These are phyloP conservation scores for Boletus subparvulus DNA, from an alignment of 768 basidiomycete species.

Conservation along the genomic window DNA sequence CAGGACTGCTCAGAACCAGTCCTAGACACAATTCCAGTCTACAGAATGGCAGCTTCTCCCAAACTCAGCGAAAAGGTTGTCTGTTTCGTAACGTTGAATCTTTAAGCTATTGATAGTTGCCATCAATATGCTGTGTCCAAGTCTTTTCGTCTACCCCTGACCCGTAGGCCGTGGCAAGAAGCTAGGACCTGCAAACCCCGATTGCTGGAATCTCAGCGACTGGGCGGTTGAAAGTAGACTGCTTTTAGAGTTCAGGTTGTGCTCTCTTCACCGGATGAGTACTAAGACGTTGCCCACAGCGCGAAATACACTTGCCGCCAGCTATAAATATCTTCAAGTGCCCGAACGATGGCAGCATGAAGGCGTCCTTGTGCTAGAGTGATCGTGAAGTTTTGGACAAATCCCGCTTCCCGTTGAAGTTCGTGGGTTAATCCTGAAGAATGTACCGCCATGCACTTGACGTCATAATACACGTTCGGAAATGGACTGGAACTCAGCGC, in stretches of 20 bases:
- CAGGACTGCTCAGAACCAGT: too few species aligned
- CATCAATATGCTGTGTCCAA: background rate
- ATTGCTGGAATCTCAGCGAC: conserved; percentile 31
- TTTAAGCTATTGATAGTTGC: background rate
- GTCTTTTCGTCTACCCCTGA: background rate
- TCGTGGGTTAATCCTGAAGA: conserved; percentile 5
- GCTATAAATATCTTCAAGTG: conserved; percentile 42
- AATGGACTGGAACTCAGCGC: too few species aligned
- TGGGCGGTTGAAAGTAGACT: conserved; percentile 34
- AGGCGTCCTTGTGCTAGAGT: conserved; percentile 21
- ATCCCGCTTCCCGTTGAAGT: conserved; percentile 7
- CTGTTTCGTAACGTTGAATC: conserved; percentile 6
- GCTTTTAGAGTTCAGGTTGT: conserved; percentile 34
- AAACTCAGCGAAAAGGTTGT: conserved; percentile 6
- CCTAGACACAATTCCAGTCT: too few species aligned
- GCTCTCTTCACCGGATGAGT: conserved; percentile 27
- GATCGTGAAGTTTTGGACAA: conserved; percentile 1
- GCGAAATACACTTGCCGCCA: conserved; percentile 29
- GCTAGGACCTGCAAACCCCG: conserved; percentile 30
- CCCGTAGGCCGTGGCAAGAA: conserved; percentile 16
- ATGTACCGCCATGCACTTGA: background rate
- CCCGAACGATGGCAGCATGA: conserved; percentile 25
- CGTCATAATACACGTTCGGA: too few species aligned
- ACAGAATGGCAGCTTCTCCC: too few species aligned
- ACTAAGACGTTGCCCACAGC: background rate